These are phyloP conservation scores for Candida peoriensis DNA, from an alignment of 805 yeast species.

Conservation along the genomic window DNA sequence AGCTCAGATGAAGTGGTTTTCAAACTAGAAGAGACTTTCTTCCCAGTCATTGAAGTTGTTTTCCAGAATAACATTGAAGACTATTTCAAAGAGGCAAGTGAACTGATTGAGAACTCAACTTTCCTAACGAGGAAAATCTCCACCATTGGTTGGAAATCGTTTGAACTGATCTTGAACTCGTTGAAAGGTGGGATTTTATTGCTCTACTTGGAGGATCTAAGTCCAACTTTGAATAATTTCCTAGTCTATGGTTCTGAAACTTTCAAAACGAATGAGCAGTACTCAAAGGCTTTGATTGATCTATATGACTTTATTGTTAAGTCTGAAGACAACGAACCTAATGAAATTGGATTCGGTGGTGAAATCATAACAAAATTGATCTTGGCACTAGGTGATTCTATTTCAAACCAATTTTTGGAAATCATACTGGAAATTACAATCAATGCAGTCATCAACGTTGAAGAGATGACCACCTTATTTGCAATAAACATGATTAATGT, in stretches of 20 bases:
- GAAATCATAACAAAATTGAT: constrained; percentile 63
- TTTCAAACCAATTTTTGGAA: constrained; percentile 40
- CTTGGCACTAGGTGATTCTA: constrained; percentile 45
- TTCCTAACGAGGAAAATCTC: constrained; percentile 56
- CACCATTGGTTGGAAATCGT: constrained; percentile 70
- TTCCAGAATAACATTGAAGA: constrained; percentile 63
- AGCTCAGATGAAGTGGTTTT: constrained; percentile 63
- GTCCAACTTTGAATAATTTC: constrained; percentile 70
- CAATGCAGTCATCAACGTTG: constrained; percentile 29
- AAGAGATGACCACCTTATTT: constrained; percentile 27
- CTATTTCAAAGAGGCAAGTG: constrained; percentile 72
- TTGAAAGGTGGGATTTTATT: constrained; percentile 46
- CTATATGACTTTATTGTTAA: constrained; percentile 40
- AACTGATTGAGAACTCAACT: constrained; percentile 65
- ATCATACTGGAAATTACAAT: constrained; percentile 36
- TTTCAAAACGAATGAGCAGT: constrained; percentile 40
- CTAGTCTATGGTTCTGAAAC: constrained; percentile 54
- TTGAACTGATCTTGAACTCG: constrained; percentile 42
- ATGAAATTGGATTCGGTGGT: constrained; percentile 54
- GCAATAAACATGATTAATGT: constrained; percentile 51
- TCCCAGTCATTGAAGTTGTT: constrained; percentile 66
- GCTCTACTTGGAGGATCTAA: constrained; percentile 68
- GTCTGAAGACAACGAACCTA: constrained; percentile 45
- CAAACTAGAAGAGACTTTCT: constrained; percentile 59
- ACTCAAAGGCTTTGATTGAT: constrained; percentile 44